Conservation (phyloP, 202 grass and related monocot genomes). For the Bolboschoenoplectus hybrid region DNA sequence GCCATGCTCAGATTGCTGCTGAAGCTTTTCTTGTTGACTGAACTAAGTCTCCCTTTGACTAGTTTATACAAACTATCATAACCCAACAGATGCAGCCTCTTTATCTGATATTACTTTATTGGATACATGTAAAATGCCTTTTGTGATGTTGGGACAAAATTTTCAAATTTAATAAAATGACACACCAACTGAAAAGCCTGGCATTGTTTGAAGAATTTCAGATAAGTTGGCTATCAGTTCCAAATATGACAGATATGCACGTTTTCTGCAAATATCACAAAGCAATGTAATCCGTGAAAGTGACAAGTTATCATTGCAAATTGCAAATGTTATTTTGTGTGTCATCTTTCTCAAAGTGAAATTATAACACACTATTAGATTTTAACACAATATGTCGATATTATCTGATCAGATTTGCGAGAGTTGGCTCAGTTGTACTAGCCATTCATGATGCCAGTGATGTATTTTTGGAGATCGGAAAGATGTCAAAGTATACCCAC, state of each 20-base stretch:
- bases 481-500: slow-evolving; percentile 67
- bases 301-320: neutral
- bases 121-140: slow-evolving; percentile 1
- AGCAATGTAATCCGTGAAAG: neutral
- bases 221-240: neutral
- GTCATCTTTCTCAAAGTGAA: neutral
- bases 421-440: slow-evolving; percentile 70
- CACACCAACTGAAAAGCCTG: neutral
- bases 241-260: neutral
- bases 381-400: neutral
- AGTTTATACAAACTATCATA: neutral
- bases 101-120: slow-evolving; percentile 12
- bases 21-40: slow-evolving; percentile 1
- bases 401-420: slow-evolving; percentile 61
- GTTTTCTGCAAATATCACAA: neutral
- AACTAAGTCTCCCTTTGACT: slow-evolving; percentile 1
- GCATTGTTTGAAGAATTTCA: neutral
- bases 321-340: neutral
- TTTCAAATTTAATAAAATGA: neutral
- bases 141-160: neutral
- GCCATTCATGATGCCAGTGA: slow-evolving; percentile 80
- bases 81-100: neutral
- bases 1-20: neutral
- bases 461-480: slow-evolving; percentile 67
- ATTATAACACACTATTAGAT: slow-evolving; percentile 8